phyloP scores from a whole-genome alignment of 495 filamentous ascomycete genomes.

The Talaromyces stipitatus region DNA sequence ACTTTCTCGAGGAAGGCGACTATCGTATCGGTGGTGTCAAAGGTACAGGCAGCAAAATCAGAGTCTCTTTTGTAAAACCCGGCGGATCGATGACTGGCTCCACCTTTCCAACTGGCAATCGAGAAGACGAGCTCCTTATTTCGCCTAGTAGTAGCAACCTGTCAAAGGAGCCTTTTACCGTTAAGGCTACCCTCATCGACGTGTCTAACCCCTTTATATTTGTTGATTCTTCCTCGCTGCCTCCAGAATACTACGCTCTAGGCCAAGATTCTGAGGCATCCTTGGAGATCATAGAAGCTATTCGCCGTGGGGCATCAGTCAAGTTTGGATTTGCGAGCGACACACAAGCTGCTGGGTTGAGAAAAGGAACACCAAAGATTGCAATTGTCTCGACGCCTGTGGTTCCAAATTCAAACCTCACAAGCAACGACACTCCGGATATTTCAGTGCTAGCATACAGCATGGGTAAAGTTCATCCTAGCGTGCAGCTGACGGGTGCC shows the following conservation, averaged over 20 bases:
- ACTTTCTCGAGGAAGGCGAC: conserved; percentile 17
- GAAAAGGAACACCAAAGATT: conserved; percentile 24
- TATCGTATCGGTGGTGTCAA: conserved; percentile 20
- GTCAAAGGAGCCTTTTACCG: conserved; percentile 1
- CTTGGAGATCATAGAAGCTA: conserved; percentile 14
- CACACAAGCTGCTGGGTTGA: conserved; percentile 8
- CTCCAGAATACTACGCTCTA: not conserved
- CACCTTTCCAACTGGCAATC: conserved; percentile 20
- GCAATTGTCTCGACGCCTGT: conserved; percentile 14
- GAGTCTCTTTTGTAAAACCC: conserved; percentile 20
- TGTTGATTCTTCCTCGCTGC: conserved; percentile 17
- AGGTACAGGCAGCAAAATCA: conserved; percentile 18
- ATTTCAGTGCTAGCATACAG: conserved; percentile 19
- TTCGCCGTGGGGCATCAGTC: conserved; percentile 20
- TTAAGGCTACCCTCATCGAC: conserved; percentile 23
- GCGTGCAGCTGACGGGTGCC: conserved; percentile 26
- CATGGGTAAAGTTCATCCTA: conserved; percentile 24
- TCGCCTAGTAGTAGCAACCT: not conserved
- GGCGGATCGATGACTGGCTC: conserved; percentile 24
- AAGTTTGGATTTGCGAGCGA: conserved; percentile 17
- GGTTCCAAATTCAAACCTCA: not conserved
- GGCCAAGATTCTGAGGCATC: conserved; percentile 4
- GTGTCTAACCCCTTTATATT: conserved; percentile 28
- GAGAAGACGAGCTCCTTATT: conserved; percentile 13
- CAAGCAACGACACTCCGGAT: conserved; percentile 3